phyloP scores from a whole-genome alignment of 176 grass and related monocot genomes.

The Zizania latifolia region DNA sequence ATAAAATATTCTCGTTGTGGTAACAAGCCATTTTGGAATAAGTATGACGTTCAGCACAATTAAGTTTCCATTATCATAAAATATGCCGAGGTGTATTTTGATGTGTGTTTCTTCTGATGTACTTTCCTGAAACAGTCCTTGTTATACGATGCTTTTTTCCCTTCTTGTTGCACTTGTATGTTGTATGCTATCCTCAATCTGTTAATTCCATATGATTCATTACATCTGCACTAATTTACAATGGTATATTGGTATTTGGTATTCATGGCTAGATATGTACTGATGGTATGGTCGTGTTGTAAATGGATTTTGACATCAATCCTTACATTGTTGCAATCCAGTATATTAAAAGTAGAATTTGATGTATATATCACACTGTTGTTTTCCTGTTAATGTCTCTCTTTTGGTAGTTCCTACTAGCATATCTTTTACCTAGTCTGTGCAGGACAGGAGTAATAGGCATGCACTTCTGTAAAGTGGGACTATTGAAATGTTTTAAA shows the following conservation, averaged over 20 bases:
- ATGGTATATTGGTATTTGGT: too few relatives aligned
- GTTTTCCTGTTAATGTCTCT: neutral
- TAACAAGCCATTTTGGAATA: neutral
- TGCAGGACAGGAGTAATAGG: neutral
- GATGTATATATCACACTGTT: neutral
- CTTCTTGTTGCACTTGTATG: neutral
- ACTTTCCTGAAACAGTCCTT: neutral
- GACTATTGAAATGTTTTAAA: neutral
- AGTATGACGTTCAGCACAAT: neutral
- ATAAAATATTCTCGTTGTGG: neutral
- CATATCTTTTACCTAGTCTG: conserved; percentile 2
- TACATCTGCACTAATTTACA: neutral
- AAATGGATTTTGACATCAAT: neutral
- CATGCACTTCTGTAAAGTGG: neutral
- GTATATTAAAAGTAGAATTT: neutral
- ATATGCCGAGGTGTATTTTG: neutral
- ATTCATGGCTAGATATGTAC: neutral
- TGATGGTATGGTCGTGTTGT: conserved; percentile 4
- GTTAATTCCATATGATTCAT: neutral
- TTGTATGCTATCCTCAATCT: neutral
- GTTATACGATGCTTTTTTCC: neutral
- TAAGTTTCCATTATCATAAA: neutral
- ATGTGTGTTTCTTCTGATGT: neutral
- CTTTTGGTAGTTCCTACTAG: neutral
- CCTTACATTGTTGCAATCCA: neutral